Conservation (phyloP, 2,329 filamentous ascomycete genomes). For the Apiospora sp. region DNA sequence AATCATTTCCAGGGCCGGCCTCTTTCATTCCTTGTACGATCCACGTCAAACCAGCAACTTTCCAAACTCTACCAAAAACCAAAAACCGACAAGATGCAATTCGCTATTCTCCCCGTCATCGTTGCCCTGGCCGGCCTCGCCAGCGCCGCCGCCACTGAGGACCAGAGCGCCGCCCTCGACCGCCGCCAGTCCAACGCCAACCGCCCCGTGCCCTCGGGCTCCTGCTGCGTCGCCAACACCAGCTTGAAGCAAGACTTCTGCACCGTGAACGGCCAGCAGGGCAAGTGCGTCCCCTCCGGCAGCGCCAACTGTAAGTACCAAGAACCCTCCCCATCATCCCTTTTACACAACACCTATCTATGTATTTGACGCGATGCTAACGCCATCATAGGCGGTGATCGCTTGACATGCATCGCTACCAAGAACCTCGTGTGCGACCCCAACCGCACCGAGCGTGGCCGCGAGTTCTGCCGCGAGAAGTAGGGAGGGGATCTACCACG, state of each 20-base stretch:
- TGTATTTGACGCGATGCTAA: too few species aligned
- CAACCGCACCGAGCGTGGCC: slow-evolving; percentile 40
- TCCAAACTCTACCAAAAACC: neutral
- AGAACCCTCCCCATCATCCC: neutral
- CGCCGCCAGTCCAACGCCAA: slow-evolving; percentile 43
- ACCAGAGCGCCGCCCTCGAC: slow-evolving; percentile 36
- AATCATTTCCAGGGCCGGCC: slow-evolving; percentile 18
- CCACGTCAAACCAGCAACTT: neutral
- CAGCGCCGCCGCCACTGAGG: slow-evolving; percentile 31
- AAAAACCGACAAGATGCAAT: slow-evolving; percentile 39
- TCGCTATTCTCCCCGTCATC: slow-evolving; percentile 36
- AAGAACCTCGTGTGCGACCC: slow-evolving; percentile 39
- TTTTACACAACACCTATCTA: too few species aligned
- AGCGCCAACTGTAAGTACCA: slow-evolving; percentile 42
- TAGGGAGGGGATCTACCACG: neutral
- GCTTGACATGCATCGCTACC: slow-evolving; percentile 41
- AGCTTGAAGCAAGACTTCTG: slow-evolving; percentile 48
- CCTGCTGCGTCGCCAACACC: slow-evolving; percentile 46
- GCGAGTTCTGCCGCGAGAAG: slow-evolving; percentile 40
- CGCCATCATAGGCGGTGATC: slow-evolving; percentile 30
- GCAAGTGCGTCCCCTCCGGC: slow-evolving; percentile 45
- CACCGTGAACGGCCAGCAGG: slow-evolving; percentile 42
- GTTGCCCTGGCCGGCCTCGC: slow-evolving; percentile 39
- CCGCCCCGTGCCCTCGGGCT: slow-evolving; percentile 44
- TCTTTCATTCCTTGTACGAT: slow-evolving; percentile 1